Conservation (phyloP, 2,329 filamentous ascomycete genomes). For the Ploettnerulaceae sp. region DNA sequence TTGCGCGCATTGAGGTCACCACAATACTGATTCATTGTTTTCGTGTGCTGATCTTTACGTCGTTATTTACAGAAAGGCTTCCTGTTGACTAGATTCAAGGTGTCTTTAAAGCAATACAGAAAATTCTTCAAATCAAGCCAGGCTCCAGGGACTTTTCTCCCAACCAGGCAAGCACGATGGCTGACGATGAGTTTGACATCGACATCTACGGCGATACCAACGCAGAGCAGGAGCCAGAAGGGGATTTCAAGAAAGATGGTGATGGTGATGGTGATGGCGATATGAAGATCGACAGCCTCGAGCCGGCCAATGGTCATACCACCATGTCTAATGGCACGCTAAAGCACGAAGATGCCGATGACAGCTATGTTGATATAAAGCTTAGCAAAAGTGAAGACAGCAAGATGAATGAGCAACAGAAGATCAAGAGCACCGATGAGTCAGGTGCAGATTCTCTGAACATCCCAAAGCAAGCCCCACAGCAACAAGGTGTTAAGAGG, state of each 20-base stretch:
- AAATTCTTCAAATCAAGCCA: slow-evolving; percentile 13
- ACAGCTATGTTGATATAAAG: slow-evolving; percentile 40
- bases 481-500: slow-evolving; percentile 54
- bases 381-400: slow-evolving; percentile 36
- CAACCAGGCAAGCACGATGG: slow-evolving; percentile 43
- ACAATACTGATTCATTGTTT: slow-evolving; percentile 20
- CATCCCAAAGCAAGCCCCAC: slow-evolving; percentile 36
- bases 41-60: slow-evolving; percentile 33
- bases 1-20: slow-evolving; percentile 14
- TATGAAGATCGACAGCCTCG: slow-evolving; percentile 35
- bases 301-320: slow-evolving; percentile 22
- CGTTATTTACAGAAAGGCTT: slow-evolving; percentile 30
- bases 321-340: slow-evolving; percentile 26
- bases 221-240: slow-evolving; percentile 40
- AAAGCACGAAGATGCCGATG: slow-evolving; percentile 34
- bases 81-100: slow-evolving; percentile 27
- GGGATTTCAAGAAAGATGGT: slow-evolving; percentile 36
- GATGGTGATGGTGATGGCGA: slow-evolving; percentile 37
- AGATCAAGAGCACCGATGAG: slow-evolving; percentile 41
- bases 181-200: slow-evolving; percentile 68
- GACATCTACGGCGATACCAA: slow-evolving; percentile 63
- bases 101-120: slow-evolving; percentile 30
- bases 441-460: slow-evolving; percentile 33
- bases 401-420: slow-evolving; percentile 35
- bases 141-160: slow-evolving; percentile 16